These are phyloP conservation scores for Malassezia slooffiae DNA, from an alignment of 1,284 basidiomycete genomes.

Conservation along the genomic window DNA sequence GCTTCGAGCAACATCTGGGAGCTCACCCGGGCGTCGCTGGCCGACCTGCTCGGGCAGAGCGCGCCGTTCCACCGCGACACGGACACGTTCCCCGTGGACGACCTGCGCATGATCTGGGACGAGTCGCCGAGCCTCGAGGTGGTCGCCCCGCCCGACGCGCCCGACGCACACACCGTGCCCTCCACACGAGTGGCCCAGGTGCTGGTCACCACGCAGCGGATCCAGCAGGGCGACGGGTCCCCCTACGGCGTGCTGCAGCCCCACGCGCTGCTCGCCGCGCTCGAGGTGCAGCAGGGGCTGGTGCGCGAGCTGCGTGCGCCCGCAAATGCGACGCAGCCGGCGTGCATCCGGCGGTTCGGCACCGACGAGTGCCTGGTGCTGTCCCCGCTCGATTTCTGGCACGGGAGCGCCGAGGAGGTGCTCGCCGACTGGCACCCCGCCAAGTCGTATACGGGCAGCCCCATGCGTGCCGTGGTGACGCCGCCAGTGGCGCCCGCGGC, in stretches of 20 bases:
- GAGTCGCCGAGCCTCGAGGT: slow-evolving; percentile 21
- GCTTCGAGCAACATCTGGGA: slow-evolving; percentile 14
- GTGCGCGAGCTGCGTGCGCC: slow-evolving; percentile 9
- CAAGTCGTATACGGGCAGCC: slow-evolving; percentile 14
- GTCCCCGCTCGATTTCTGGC: slow-evolving; percentile 40
- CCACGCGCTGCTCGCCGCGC: slow-evolving; percentile 30
- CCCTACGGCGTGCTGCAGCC: slow-evolving; percentile 33
- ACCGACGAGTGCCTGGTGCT: slow-evolving; percentile 25
- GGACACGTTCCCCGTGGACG: slow-evolving; percentile 19
- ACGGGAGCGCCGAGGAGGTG: slow-evolving; percentile 14
- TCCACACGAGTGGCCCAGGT: slow-evolving; percentile 35
- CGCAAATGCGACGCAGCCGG: not conserved
- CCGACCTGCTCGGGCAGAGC: slow-evolving; percentile 5
- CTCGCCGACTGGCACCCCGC: slow-evolving; percentile 23
- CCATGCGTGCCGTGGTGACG: slow-evolving; percentile 9
- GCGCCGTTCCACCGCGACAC: not conserved
- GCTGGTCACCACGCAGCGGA: slow-evolving; percentile 39
- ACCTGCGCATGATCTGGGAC: slow-evolving; percentile 43
- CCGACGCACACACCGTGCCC: not conserved
- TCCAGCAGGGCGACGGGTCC: slow-evolving; percentile 30
- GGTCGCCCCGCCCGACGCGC: slow-evolving; percentile 6
- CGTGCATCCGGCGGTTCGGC: slow-evolving; percentile 2
- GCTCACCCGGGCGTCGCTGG: slow-evolving; percentile 2
- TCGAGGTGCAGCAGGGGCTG: slow-evolving; percentile 28
- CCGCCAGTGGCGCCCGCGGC: slow-evolving; percentile 19